Evolutionary conservation across 129 eudicot genomes (phyloP).

Genomic region (Ambrosia trifida): DNA sequence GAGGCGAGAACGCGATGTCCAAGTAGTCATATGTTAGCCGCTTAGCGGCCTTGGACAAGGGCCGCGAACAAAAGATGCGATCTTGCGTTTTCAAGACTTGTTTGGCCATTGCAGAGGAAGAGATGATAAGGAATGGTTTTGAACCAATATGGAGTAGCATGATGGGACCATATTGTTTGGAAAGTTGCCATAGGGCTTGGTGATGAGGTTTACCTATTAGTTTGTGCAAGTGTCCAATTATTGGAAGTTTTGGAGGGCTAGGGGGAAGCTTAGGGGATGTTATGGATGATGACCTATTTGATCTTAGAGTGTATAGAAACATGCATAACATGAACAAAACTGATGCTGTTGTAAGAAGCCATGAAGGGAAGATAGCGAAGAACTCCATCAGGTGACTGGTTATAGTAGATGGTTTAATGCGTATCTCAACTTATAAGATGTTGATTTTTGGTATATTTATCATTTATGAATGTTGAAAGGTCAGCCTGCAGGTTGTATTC

Average conservation of each 20-base stretch:
- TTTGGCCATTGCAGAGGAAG: conserved; percentile 17
- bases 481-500: neutral
- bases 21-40: neutral
- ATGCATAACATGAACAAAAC: neutral
- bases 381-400: neutral
- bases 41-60: neutral
- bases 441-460: too few relatives aligned
- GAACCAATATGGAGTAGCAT: conserved; percentile 8
- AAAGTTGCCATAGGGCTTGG: conserved; percentile 11
- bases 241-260: conserved; percentile 17
- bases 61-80: neutral
- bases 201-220: neutral
- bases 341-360: conserved; percentile 3
- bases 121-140: neutral
- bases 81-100: conserved; percentile 20
- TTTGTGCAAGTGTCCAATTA: conserved; percentile 20
- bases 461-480: too few relatives aligned
- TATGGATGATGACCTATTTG: neutral
- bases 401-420: neutral
- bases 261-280: conserved; percentile 15
- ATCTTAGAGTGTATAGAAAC: neutral
- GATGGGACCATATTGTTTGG: conserved; percentile 15
- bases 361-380: conserved; percentile 3
- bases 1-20: conserved; percentile 37
- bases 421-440: too few relatives aligned